Evolutionary conservation across 768 basidiomycete genomes (phyloP).

Genomic region (Roridomyces roridus): DNA sequence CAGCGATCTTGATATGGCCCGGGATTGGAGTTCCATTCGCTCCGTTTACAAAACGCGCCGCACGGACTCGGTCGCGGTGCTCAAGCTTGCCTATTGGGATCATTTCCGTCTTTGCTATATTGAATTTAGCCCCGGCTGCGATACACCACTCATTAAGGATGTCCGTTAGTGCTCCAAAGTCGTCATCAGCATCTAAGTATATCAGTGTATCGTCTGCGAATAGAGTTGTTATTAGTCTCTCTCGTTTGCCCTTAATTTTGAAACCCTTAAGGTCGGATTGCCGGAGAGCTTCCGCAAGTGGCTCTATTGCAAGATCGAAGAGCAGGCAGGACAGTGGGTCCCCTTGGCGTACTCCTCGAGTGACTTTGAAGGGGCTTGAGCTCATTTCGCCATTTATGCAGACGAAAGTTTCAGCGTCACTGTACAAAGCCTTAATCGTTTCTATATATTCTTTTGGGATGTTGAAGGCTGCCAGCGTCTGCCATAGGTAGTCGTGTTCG

Average conservation of each 20-base stretch:
- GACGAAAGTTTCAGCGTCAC: slow-evolving; percentile 23
- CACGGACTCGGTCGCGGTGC: neutral
- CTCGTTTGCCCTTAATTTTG: slow-evolving; percentile 4
- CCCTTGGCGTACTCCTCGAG: slow-evolving; percentile 35
- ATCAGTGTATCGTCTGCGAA: slow-evolving; percentile 31
- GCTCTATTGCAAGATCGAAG: slow-evolving; percentile 39
- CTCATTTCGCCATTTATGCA: slow-evolving; percentile 28
- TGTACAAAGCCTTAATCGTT: slow-evolving; percentile 29
- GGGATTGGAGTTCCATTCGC: neutral
- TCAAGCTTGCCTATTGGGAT: slow-evolving; percentile 27
- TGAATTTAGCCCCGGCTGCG: slow-evolving; percentile 3
- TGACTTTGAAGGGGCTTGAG: slow-evolving; percentile 24
- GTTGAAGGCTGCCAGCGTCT: slow-evolving; percentile 3
- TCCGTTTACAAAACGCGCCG: neutral
- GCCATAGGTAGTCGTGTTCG: slow-evolving; percentile 21
- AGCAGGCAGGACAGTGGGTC: slow-evolving; percentile 39
- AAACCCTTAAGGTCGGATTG: slow-evolving; percentile 24
- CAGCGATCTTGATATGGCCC: slow-evolving; percentile 9
- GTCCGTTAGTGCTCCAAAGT: neutral
- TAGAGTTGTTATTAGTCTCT: slow-evolving; percentile 20
- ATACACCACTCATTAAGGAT: slow-evolving; percentile 19
- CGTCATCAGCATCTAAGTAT: slow-evolving; percentile 17
- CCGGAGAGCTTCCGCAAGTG: slow-evolving; percentile 27
- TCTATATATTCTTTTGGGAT: slow-evolving; percentile 21
- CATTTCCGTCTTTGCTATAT: slow-evolving; percentile 28